Evolutionary conservation across 2,329 filamentous ascomycete genomes (phyloP).

Genomic region (Tolypocladium tropicale): DNA sequence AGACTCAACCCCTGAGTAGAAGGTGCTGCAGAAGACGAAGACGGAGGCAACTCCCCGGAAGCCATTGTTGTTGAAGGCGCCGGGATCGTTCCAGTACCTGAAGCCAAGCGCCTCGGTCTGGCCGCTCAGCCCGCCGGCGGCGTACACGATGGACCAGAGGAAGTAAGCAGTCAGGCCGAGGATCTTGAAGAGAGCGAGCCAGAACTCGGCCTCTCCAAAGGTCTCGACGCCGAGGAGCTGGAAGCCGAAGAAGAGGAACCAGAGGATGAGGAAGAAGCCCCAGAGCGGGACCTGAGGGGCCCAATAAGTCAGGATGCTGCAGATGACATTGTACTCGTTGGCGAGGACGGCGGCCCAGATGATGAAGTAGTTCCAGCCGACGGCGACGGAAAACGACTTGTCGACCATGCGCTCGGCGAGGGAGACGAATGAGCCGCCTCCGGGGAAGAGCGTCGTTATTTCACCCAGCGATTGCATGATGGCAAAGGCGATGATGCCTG

Average conservation of each 20-base stretch:
- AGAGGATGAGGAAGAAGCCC: constrained; percentile 66
- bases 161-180: constrained; percentile 61
- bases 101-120: constrained; percentile 52
- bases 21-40: constrained; percentile 60
- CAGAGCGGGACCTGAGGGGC: constrained; percentile 48
- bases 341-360: constrained; percentile 57
- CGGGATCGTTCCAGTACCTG: constrained; percentile 61
- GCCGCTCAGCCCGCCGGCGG: constrained; percentile 54
- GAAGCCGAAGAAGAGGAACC: constrained; percentile 57
- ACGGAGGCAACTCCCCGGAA: constrained; percentile 56
- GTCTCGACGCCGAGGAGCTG: constrained; percentile 63
- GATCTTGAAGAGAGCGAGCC: constrained; percentile 65
- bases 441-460: constrained; percentile 62
- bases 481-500: constrained; percentile 49
- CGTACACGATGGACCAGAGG: constrained; percentile 63
- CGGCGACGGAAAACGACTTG: constrained; percentile 55
- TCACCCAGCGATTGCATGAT: constrained; percentile 69
- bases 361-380: constrained; percentile 65
- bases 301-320: constrained; percentile 58
- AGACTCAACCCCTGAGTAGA: constrained; percentile 57
- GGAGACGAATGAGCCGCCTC: constrained; percentile 60
- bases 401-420: constrained; percentile 63
- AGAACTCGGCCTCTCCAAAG: constrained; percentile 74
- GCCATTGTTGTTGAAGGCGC: constrained; percentile 56
- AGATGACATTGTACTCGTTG: constrained; percentile 63